These are phyloP conservation scores for Tuber melanosporum DNA, from an alignment of 495 filamentous ascomycete genomes.

Conservation along the genomic window DNA sequence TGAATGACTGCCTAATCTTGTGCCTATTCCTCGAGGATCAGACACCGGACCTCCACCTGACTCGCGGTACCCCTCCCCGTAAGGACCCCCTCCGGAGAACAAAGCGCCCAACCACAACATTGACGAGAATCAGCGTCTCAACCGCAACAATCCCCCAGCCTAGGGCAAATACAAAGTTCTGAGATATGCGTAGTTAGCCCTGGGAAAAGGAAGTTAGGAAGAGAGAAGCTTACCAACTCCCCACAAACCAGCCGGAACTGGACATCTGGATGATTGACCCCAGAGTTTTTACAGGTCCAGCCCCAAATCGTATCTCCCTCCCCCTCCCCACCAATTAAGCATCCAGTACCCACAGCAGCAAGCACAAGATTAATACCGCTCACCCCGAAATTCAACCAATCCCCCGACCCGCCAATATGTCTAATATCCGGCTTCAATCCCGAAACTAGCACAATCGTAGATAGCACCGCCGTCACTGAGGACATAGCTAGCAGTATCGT, in stretches of 20 bases:
- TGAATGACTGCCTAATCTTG: constrained; percentile 6
- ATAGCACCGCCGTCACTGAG: constrained; percentile 25
- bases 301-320: constrained; percentile 19
- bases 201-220: not conserved
- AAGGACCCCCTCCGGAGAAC: constrained; percentile 10
- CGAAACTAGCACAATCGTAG: constrained; percentile 22
- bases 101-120: constrained; percentile 26
- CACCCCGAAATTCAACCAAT: constrained; percentile 24
- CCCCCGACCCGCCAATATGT: constrained; percentile 27
- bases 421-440: constrained; percentile 24
- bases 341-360: constrained; percentile 20
- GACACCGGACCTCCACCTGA: not conserved
- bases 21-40: not conserved
- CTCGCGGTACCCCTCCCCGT: not conserved
- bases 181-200: not conserved
- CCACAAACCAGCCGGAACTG: constrained; percentile 32
- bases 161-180: constrained; percentile 31
- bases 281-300: constrained; percentile 27
- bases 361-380: constrained; percentile 20
- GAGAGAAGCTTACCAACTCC: constrained; percentile 19
- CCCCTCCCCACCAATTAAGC: constrained; percentile 20
- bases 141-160: constrained; percentile 29
- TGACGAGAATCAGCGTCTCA: constrained; percentile 32
- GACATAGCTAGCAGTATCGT: constrained; percentile 26
- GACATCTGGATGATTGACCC: constrained; percentile 23